Conservation (phyloP, 2,329 filamentous ascomycete species). For the Esteya vermicola region DNA sequence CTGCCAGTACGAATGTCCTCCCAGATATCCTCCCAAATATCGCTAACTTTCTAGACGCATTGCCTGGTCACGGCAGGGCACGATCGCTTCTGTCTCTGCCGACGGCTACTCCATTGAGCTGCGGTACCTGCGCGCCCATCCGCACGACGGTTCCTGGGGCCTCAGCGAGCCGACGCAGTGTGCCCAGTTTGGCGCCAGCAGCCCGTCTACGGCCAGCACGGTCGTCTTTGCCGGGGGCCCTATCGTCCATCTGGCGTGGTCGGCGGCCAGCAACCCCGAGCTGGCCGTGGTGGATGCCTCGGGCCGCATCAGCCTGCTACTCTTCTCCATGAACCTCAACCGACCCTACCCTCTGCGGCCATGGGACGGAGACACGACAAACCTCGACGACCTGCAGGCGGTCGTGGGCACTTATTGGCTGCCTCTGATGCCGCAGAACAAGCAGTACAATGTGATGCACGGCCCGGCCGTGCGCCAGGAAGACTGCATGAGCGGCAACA, state of each 20-base stretch:
- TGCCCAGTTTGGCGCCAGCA: slow-evolving; percentile 42
- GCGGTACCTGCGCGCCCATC: slow-evolving; percentile 55
- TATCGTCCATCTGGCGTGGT: slow-evolving; percentile 74
- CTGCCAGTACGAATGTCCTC: slow-evolving; percentile 52
- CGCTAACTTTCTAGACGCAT: slow-evolving; percentile 43
- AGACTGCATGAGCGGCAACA: too few relatives aligned
- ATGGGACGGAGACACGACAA: slow-evolving; percentile 51
- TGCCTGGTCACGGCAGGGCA: slow-evolving; percentile 78
- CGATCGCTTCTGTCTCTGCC: slow-evolving; percentile 64
- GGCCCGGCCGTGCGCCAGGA: slow-evolving; percentile 51
- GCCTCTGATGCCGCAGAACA: slow-evolving; percentile 34
- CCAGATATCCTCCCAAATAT: not conserved
- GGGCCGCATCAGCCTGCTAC: slow-evolving; percentile 64
- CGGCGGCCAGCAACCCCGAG: slow-evolving; percentile 55
- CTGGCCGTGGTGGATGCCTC: slow-evolving; percentile 70
- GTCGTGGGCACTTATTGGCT: slow-evolving; percentile 85
- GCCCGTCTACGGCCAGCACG: not conserved
- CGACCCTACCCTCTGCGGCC: slow-evolving; percentile 47
- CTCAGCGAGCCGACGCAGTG: slow-evolving; percentile 58
- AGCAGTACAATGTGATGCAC: slow-evolving; percentile 34
- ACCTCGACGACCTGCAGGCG: slow-evolving; percentile 62
- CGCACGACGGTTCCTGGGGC: slow-evolving; percentile 58
- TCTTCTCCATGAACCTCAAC: slow-evolving; percentile 59
- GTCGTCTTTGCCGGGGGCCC: slow-evolving; percentile 49
- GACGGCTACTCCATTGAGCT: slow-evolving; percentile 60